These are phyloP conservation scores for Neospermospora avenae DNA, from an alignment of 2,329 filamentous ascomycete genomes.

Conservation along the genomic window DNA sequence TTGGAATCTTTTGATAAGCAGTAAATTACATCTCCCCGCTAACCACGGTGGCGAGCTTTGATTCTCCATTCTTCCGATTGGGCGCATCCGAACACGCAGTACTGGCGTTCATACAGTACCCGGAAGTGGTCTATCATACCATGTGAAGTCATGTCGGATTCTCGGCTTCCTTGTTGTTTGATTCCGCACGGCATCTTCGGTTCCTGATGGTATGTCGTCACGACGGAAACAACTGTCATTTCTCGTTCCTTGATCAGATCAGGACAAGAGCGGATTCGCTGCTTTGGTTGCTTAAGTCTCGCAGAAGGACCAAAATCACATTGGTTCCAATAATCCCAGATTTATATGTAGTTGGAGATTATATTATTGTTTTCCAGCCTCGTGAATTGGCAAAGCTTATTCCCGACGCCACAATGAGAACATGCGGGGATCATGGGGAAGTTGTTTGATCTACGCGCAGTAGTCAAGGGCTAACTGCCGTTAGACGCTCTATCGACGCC, in stretches of 20 bases:
- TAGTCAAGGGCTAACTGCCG: too few relatives aligned
- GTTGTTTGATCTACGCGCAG: too few relatives aligned
- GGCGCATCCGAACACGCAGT: too few relatives aligned
- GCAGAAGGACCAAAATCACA: background rate
- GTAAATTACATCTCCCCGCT: too few relatives aligned
- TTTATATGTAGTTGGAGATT: background rate
- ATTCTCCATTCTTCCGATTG: too few relatives aligned
- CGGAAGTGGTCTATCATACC: background rate
- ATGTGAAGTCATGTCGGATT: background rate
- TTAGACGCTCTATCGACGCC: too few relatives aligned
- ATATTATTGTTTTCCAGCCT: background rate
- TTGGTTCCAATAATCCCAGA: background rate
- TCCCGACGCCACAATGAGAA: background rate
- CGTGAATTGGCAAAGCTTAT: constrained; percentile 2
- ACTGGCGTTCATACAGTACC: background rate
- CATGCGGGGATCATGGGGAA: background rate
- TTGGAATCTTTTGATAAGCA: too few relatives aligned
- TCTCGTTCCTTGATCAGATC: background rate
- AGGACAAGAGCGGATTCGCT: too few relatives aligned
- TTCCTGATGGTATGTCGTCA: background rate
- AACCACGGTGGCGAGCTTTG: too few relatives aligned
- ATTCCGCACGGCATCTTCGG: background rate
- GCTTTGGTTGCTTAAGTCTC: background rate
- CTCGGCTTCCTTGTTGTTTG: background rate
- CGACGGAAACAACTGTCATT: background rate